Percentiles rank a stretch among this genome's conserved stretches.
Evolutionary conservation across 2,329 filamentous ascomycete genomes (phyloP).

Genomic region (Dactylella cylindrospora): DNA sequence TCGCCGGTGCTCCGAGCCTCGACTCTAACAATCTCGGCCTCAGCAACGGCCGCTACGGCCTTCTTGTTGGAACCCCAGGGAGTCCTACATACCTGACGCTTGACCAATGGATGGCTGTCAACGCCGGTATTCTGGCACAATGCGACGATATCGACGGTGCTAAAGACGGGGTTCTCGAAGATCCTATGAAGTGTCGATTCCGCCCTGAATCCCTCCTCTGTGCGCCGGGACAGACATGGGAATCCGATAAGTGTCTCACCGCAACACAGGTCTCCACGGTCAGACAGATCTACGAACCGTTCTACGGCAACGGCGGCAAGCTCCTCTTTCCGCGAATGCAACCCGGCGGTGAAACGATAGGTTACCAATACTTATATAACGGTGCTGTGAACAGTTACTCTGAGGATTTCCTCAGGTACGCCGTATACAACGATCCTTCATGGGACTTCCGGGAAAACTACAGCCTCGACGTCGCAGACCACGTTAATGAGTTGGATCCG

Average conservation of each 20-base stretch:
- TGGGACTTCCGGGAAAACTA: constrained; percentile 53
- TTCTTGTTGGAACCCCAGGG: constrained; percentile 47
- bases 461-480: constrained; percentile 52
- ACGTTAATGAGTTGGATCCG: constrained; percentile 49
- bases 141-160: constrained; percentile 58
- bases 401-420: constrained; percentile 55
- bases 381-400: neutral
- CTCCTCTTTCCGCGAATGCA: constrained; percentile 48
- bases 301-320: constrained; percentile 50
- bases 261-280: constrained; percentile 50
- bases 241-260: constrained; percentile 49
- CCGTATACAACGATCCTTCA: constrained; percentile 53
- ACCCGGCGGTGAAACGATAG: constrained; percentile 19
- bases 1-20: constrained; percentile 54
- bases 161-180: constrained; percentile 55
- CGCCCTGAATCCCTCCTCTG: constrained; percentile 51
- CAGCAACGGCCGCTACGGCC: neutral
- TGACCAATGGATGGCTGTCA: constrained; percentile 50
- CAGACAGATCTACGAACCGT: constrained; percentile 50
- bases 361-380: constrained; percentile 7
- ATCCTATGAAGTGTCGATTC: constrained; percentile 51
- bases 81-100: constrained; percentile 45
- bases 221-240: constrained; percentile 16
- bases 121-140: constrained; percentile 54
- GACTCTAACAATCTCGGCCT: constrained; percentile 53